Evolutionary conservation across 2,329 filamentous ascomycete species (phyloP), one percentile per base, ranked within the genome.

Genomic region (Lojkania enalia): DNA sequence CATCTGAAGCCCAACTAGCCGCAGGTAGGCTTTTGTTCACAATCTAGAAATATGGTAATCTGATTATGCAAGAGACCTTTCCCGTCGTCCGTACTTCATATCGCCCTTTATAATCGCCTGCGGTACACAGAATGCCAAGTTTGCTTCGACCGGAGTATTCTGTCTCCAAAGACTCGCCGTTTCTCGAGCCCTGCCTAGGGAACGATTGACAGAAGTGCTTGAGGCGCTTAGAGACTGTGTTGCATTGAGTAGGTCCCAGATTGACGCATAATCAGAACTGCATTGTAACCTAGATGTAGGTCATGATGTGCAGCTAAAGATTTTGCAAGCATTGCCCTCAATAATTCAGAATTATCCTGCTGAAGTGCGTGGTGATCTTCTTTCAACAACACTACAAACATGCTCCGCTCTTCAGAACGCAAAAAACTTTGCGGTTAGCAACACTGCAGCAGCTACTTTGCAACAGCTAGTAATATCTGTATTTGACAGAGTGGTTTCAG

Each of bases 61-160:
- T 69, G 49, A 68, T 55, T 55, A 54, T 54, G 41, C 47, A 56
- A 54, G 63, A 96, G 94, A 96, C 72, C 82, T 99, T 49, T 83
- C 86, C 42, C 85, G 90, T 61, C 85, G 85, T 56, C 79, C 86
- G 46, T 85, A 86, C 64, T 97, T 99, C 71, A 85, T 92, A 48
- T 90, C 92, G 55, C 94, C 94, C 1, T 97, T 99, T 64, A 82
- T 99, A 52, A 85, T 97, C 65, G 92, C 94, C 19, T 99, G 94
- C 66, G 83, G 85, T 39, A 94, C 90, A 52, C 89, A 87, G 57
- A 95, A 96, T 80, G 80, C 86, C 52, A 96, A 94, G 66, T 90
- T 96, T 66, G 94, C 89, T 0, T 83, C 83, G 37, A 94, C 91
- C 58, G 91, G 89, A 25, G 86, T 96, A 13, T 85, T 90, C 35